Evolutionary conservation across 169 alveolate species (phyloP), one percentile per base, ranked within the genome.

Genomic region (Eimeria acervulina): DNA sequence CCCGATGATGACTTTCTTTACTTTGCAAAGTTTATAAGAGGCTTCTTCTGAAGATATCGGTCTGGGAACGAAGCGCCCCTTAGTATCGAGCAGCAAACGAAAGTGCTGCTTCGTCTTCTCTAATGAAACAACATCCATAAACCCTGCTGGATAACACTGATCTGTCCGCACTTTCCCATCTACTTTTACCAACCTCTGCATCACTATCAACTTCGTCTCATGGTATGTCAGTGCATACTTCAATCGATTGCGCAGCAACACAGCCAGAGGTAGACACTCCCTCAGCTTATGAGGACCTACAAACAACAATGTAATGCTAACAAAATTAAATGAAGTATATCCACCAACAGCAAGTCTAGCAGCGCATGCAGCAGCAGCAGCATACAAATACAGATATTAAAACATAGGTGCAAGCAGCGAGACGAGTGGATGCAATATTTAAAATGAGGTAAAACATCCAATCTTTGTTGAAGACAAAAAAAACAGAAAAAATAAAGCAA

Each of bases 281-380:
- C 99, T 98, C 89, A 98, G 98, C 97, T 99, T 99, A 98, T 99
- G 99, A 26, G 99, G 99, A 51, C 99, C 98, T 95, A 90, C 97
- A 98, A 47, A 47, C 5, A 47, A 5, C 5, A 47, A 47, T 12
- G 12, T 7, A 47, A 47, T 12, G 12, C 55, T 47, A 47, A 47
- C 55, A 47, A 5, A 47, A 7, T 12, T 47, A 47, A 47, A 47
- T 47, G 12, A 47, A 47, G 5, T 47, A 47, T 47, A 7, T 47
- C 12, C 74, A 17, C 36, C 74, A 10, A 26, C 74, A 61, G 66
- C 66, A 52, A 52, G 26, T 52, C 26, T 17, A 52, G 26, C 66
- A 52, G 66, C 66, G 17, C 26, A 10, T 13, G 17, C 66, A 13
- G 66, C 66, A 52, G 66, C 66, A 52, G 66, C 66, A 52, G 66